Conservation (phyloP, 768 basidiomycete genomes). For the Boletales sp. region DNA sequence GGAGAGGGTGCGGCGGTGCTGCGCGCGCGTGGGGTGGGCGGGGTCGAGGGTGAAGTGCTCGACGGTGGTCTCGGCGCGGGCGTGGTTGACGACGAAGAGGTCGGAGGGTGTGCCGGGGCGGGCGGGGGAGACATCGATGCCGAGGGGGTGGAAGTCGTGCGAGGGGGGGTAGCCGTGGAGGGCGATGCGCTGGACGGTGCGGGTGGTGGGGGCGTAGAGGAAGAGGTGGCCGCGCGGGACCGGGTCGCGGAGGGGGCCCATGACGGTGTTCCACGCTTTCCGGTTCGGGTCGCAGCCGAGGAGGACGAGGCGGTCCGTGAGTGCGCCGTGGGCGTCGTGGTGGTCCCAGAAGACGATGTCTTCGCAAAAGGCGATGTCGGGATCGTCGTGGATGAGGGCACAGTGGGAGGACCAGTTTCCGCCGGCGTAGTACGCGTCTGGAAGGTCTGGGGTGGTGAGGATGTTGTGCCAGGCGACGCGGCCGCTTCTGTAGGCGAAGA, state of each 20-base stretch:
- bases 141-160: conserved; percentile 73
- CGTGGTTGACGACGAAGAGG: conserved; percentile 70
- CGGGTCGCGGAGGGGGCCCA: conserved; percentile 66
- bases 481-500: conserved; percentile 44
- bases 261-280: conserved; percentile 70
- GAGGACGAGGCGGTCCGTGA: conserved; percentile 44
- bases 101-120: conserved; percentile 45
- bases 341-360: conserved; percentile 65
- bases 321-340: conserved; percentile 35
- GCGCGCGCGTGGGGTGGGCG: conserved; percentile 39
- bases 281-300: conserved; percentile 41
- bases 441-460: conserved; percentile 41
- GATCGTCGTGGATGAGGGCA: conserved; percentile 33
- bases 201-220: conserved; percentile 38
- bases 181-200: conserved; percentile 37
- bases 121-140: conserved; percentile 56
- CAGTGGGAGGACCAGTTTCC: conserved; percentile 51
- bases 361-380: conserved; percentile 51
- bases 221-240: conserved; percentile 59
- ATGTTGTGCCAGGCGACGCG: conserved; percentile 39
- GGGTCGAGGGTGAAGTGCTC: conserved; percentile 64
- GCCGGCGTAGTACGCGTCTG: conserved; percentile 47
- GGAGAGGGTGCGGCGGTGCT: conserved; percentile 59
- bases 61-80: conserved; percentile 53
- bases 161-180: conserved; percentile 50